These are phyloP conservation scores for Cubamyces sp. DNA, from an alignment of 768 basidiomycete species.

Conservation along the genomic window DNA sequence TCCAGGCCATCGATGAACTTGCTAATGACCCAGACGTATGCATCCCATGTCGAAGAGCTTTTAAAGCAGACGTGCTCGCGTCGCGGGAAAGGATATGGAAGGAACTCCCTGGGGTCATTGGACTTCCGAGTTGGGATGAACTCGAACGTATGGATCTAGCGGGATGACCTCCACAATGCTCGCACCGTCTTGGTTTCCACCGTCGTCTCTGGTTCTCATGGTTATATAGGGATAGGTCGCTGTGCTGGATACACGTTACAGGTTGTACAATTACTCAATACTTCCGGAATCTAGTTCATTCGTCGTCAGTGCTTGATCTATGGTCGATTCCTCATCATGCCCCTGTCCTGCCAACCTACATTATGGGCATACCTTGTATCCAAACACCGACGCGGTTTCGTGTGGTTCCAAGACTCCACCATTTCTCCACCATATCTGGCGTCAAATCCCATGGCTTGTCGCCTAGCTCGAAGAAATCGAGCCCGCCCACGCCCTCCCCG, in stretches of 20 bases:
- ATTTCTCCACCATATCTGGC: constrained; percentile 75
- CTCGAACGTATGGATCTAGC: constrained; percentile 39
- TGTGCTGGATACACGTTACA: too few relatives aligned
- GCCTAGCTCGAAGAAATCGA: constrained; percentile 65
- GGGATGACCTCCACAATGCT: not conserved
- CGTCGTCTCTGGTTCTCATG: not conserved
- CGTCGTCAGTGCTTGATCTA: not conserved
- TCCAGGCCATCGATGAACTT: constrained; percentile 46
- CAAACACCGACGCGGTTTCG: constrained; percentile 72
- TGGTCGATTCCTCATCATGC: not conserved
- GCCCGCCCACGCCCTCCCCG: constrained; percentile 54
- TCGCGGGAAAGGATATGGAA: constrained; percentile 51
- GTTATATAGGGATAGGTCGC: too few relatives aligned
- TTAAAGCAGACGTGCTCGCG: constrained; percentile 43
- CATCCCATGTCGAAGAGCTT: constrained; percentile 45
- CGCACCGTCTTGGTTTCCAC: not conserved
- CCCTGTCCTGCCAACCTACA: not conserved
- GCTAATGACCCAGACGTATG: constrained; percentile 46
- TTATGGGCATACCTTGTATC: constrained; percentile 71
- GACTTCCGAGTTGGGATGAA: constrained; percentile 53
- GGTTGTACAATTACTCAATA: not conserved
- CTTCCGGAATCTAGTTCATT: not conserved
- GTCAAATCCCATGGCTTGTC: constrained; percentile 36
- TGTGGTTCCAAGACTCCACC: constrained; percentile 85
- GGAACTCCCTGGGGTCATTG: constrained; percentile 48